Conservation (phyloP, 768 basidiomycete genomes). For the Tephrocybe sp. region DNA sequence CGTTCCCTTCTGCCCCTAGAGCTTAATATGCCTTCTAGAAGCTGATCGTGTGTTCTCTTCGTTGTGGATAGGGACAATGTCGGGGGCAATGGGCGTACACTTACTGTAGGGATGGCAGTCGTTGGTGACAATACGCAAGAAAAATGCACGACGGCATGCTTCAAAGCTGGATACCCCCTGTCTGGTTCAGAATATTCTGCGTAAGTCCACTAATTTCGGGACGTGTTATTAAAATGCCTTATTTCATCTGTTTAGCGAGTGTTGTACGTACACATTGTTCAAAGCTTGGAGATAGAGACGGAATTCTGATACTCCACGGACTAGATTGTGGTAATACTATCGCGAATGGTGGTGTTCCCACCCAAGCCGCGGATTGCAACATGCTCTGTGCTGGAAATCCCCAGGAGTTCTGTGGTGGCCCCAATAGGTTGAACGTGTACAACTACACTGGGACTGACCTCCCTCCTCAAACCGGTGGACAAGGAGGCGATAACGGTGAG, state of each 20-base stretch:
- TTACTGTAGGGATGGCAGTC: constrained; percentile 34
- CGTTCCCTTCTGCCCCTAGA: constrained; percentile 7
- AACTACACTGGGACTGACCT: constrained; percentile 64
- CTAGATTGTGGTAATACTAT: constrained; percentile 51
- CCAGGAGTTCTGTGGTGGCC: constrained; percentile 72
- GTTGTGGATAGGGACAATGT: constrained; percentile 39
- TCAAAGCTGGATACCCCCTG: constrained; percentile 42
- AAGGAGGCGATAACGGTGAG: constrained; percentile 32
- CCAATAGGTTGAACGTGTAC: constrained; percentile 62
- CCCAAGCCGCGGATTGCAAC: constrained; percentile 52
- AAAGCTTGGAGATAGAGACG: constrained; percentile 1
- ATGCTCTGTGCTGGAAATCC: constrained; percentile 65
- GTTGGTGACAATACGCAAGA: constrained; percentile 49
- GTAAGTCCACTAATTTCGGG: constrained; percentile 20
- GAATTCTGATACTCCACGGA: constrained; percentile 1
- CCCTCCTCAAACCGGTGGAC: constrained; percentile 36
- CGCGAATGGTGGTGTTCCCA: constrained; percentile 44
- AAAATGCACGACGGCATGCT: constrained; percentile 60
- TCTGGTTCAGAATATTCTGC: constrained; percentile 39
- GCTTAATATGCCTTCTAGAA: constrained; percentile 23
- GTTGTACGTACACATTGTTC: constrained; percentile 41
- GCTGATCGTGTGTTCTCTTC: constrained; percentile 40
- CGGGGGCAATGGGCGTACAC: constrained; percentile 38
- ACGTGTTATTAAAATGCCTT: no score
- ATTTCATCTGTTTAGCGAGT: constrained; percentile 43